These are phyloP conservation scores for Suillus subluteus DNA, from an alignment of 768 basidiomycete genomes.

Conservation along the genomic window DNA sequence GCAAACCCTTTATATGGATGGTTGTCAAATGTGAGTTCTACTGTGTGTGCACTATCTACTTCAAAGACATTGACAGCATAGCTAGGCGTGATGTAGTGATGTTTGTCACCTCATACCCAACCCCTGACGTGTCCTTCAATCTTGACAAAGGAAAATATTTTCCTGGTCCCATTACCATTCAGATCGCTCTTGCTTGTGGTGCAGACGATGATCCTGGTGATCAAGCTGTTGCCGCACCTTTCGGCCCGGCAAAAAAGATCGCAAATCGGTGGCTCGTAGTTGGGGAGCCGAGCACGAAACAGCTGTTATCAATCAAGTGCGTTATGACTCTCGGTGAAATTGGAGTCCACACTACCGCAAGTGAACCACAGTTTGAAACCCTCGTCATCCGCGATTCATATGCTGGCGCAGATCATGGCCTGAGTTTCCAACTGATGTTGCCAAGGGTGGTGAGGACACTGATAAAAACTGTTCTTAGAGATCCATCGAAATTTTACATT, in stretches of 20 bases:
- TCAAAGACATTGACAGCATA: neutral
- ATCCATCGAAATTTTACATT: neutral
- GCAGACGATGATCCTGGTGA: conserved; percentile 74
- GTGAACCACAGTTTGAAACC: conserved; percentile 79
- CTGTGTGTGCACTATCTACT: neutral
- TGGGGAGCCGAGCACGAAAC: conserved; percentile 77
- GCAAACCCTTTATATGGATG: too few relatives aligned
- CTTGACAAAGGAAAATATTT: conserved; percentile 87
- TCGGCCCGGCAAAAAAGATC: conserved; percentile 82
- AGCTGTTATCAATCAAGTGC: conserved; percentile 81
- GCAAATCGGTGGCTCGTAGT: conserved; percentile 84
- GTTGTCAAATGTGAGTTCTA: too few relatives aligned
- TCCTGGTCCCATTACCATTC: conserved; percentile 81
- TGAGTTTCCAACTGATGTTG: conserved; percentile 83
- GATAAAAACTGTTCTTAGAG: conserved; percentile 27
- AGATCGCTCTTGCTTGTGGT: conserved; percentile 80
- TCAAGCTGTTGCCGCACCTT: conserved; percentile 86
- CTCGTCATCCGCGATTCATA: conserved; percentile 92
- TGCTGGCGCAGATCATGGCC: conserved; percentile 89
- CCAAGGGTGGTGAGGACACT: conserved; percentile 70
- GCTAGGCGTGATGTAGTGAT: neutral
- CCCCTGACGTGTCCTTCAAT: conserved; percentile 85
- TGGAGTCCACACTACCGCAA: conserved; percentile 89
- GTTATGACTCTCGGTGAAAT: conserved; percentile 86
- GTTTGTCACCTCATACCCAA: conserved; percentile 47